Evolutionary conservation across 2,329 filamentous ascomycete species (phyloP).

Genomic region (Elsinoe necatrix): DNA sequence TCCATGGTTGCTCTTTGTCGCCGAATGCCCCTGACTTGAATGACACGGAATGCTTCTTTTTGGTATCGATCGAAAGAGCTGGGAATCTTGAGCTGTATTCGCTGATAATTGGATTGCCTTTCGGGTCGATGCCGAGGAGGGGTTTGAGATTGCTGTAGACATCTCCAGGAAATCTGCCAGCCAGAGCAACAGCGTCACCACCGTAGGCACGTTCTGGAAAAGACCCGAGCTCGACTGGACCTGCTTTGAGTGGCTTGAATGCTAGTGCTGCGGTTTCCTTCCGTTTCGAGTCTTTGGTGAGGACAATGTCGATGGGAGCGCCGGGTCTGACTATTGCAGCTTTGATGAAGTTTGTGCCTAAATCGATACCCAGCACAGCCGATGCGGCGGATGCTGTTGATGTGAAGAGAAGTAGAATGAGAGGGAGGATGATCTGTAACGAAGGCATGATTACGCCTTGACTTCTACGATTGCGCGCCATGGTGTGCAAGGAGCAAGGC

Average conservation of each 20-base stretch:
- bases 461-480: not conserved
- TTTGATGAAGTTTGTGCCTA: slow-evolving; percentile 96
- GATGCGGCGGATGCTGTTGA: slow-evolving; percentile 54
- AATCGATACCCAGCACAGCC: slow-evolving; percentile 82
- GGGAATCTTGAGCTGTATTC: slow-evolving; percentile 72
- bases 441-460: not conserved
- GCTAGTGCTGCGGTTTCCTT: slow-evolving; percentile 88
- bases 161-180: slow-evolving; percentile 81
- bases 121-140: slow-evolving; percentile 61
- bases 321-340: slow-evolving; percentile 92
- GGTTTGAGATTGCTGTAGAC: slow-evolving; percentile 92
- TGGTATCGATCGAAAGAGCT: slow-evolving; percentile 58
- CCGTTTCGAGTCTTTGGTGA: slow-evolving; percentile 94
- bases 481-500: not conserved
- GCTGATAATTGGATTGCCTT: slow-evolving; percentile 47
- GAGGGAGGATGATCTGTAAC: slow-evolving; percentile 32
- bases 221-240: slow-evolving; percentile 33
- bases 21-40: slow-evolving; percentile 72
- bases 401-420: slow-evolving; percentile 48
- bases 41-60: slow-evolving; percentile 59
- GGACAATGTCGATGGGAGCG: slow-evolving; percentile 92
- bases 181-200: slow-evolving; percentile 78
- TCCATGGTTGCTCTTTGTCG: slow-evolving; percentile 54
- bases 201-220: slow-evolving; percentile 91
- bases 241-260: slow-evolving; percentile 74